Percentiles rank a stretch among this genome's conserved stretches.
These are phyloP conservation scores for Microdochium bolleyi DNA, from an alignment of 2,329 filamentous ascomycete species.

Conservation along the genomic window DNA sequence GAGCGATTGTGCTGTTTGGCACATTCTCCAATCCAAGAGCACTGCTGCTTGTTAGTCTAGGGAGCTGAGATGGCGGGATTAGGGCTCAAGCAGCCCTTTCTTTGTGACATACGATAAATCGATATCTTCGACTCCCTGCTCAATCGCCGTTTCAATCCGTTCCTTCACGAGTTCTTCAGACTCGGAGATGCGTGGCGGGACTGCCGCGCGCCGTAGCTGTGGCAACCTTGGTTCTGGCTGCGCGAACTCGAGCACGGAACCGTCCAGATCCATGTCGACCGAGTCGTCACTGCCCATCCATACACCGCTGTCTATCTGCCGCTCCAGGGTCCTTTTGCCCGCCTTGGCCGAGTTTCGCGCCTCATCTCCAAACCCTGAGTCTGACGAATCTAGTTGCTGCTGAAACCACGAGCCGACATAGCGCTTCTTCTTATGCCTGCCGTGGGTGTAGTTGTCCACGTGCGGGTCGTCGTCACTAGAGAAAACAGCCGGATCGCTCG, in stretches of 20 bases:
- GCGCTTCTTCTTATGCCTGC: conserved; percentile 49
- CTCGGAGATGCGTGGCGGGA: conserved; percentile 10
- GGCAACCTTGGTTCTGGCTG: conserved; percentile 26
- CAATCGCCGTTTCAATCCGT: conserved; percentile 44
- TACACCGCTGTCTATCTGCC: conserved; percentile 61
- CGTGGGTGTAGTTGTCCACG: conserved; percentile 54
- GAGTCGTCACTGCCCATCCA: conserved; percentile 56
- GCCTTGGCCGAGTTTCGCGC: conserved; percentile 23
- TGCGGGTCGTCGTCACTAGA: conserved; percentile 65
- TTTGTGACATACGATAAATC: conserved; percentile 51
- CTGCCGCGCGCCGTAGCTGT: conserved; percentile 20
- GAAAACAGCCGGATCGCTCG: conserved; percentile 64
- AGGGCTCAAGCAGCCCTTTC: not conserved
- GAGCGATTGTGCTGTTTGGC: conserved; percentile 47
- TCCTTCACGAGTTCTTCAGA: conserved; percentile 35
- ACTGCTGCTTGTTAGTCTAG: conserved; percentile 11
- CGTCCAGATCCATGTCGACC: conserved; percentile 33
- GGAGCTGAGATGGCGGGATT: not conserved
- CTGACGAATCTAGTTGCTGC: conserved; percentile 44
- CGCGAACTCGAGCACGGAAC: conserved; percentile 27
- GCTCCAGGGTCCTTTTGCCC: conserved; percentile 43
- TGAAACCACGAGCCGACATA: conserved; percentile 63
- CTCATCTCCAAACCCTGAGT: conserved; percentile 35
- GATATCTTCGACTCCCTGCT: conserved; percentile 49
- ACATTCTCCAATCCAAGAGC: conserved; percentile 41